Conservation (phyloP, 169 alveolate genomes). For the Perkinsus olseni region DNA sequence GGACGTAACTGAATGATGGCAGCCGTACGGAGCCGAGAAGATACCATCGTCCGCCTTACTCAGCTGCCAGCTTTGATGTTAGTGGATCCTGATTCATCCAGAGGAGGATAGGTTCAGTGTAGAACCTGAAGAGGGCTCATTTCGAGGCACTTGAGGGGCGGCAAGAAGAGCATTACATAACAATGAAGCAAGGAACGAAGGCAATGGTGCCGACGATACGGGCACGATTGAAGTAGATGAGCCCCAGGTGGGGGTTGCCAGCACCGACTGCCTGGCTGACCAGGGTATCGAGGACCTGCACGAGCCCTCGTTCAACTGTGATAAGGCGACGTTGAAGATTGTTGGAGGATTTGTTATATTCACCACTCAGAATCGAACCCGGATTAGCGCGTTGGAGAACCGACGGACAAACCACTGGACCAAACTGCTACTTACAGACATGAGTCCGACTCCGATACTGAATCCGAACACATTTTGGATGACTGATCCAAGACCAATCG, state of each 20-base stretch:
- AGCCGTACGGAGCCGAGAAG: neutral
- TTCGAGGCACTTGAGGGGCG: neutral
- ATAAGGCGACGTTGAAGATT: too few species aligned
- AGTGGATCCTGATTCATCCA: neutral
- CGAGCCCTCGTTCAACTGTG: neutral
- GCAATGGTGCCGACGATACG: neutral
- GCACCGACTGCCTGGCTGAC: conserved; percentile 1
- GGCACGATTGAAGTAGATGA: neutral
- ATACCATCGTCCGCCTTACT: neutral
- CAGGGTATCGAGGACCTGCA: neutral
- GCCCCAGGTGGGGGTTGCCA: neutral
- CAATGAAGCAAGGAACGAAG: neutral
- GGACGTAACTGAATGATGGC: neutral
- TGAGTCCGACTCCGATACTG: neutral
- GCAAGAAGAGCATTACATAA: neutral
- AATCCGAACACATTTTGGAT: neutral
- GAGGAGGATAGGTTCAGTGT: neutral
- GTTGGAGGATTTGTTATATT: too few species aligned
- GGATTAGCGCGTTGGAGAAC: neutral
- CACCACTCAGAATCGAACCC: neutral
- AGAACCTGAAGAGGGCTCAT: neutral
- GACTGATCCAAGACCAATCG: neutral
- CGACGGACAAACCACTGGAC: neutral
- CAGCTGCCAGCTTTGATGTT: neutral
- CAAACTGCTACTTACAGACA: neutral